These are phyloP conservation scores for Saccharomycopsis malanga DNA, from an alignment of 805 yeast species.

Conservation along the genomic window DNA sequence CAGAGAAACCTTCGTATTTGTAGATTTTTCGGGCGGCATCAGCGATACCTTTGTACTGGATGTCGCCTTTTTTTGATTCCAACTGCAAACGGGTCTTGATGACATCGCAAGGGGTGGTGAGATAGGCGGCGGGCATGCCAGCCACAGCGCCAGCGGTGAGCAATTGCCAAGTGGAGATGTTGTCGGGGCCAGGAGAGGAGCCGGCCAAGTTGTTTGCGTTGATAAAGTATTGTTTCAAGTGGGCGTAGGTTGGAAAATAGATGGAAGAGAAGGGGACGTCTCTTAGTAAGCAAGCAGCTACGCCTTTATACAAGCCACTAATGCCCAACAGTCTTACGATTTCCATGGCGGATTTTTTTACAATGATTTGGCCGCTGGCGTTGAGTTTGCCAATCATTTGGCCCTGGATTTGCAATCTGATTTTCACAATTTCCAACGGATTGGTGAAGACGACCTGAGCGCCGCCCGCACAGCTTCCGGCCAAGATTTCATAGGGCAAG, in stretches of 20 bases:
- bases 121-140: constrained; percentile 95
- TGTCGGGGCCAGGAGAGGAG: constrained; percentile 50
- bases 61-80: constrained; percentile 68
- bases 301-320: constrained; percentile 85
- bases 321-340: constrained; percentile 77
- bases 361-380: constrained; percentile 29
- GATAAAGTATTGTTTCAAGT: constrained; percentile 75
- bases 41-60: constrained; percentile 64
- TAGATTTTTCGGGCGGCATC: constrained; percentile 72
- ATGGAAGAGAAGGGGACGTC: constrained; percentile 97
- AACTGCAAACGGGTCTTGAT: constrained; percentile 91
- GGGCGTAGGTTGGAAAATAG: constrained; percentile 95
- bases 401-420: constrained; percentile 91
- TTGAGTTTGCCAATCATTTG: constrained; percentile 40
- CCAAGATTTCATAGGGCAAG: constrained; percentile 60
- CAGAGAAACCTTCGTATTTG: constrained; percentile 75
- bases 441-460: constrained; percentile 95
- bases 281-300: constrained; percentile 81
- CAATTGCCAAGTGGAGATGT: constrained; percentile 63
- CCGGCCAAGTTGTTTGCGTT: constrained; percentile 38
- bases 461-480: constrained; percentile 94
- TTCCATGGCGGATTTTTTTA: constrained; percentile 53
- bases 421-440: constrained; percentile 93
- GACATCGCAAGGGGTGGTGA: constrained; percentile 96
- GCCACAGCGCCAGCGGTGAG: constrained; percentile 88